Evolutionary conservation across 805 yeast species (phyloP).

Genomic region (Starmerella stigmatis): DNA sequence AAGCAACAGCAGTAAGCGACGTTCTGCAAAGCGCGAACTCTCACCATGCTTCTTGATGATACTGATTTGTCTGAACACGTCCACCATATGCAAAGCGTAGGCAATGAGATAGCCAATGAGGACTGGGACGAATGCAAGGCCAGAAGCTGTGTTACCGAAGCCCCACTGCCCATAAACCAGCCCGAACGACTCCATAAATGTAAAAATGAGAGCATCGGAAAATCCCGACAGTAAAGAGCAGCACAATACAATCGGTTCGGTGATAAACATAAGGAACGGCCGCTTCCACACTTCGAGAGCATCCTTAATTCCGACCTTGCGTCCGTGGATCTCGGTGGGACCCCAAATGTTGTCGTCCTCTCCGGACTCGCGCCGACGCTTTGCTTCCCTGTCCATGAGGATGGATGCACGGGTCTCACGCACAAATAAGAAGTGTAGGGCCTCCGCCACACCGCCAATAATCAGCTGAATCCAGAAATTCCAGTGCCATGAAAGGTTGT

Average conservation of each 20-base stretch:
- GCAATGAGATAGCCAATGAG: conserved; percentile 34
- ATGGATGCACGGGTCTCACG: conserved; percentile 33
- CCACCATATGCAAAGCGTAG: conserved; percentile 32
- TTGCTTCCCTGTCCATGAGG: conserved; percentile 34
- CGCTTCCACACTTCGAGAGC: conserved; percentile 29
- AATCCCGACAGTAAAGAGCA: conserved; percentile 35
- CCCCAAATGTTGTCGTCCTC: conserved; percentile 32
- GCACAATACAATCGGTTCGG: conserved; percentile 35
- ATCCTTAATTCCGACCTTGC: conserved; percentile 3
- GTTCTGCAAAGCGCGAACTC: conserved; percentile 21
- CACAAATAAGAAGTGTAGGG: conserved; percentile 32
- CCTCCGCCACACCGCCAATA: conserved; percentile 40
- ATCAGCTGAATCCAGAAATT: conserved; percentile 48
- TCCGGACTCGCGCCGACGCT: conserved; percentile 32
- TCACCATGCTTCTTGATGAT: conserved; percentile 29
- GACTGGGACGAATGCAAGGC: conserved; percentile 32
- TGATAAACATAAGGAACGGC: conserved; percentile 35
- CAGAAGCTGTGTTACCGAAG: conserved; percentile 29
- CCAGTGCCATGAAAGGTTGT: conserved; percentile 52
- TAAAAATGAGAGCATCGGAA: conserved; percentile 36
- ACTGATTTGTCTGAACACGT: conserved; percentile 30
- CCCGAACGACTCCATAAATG: conserved; percentile 34
- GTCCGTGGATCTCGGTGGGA: conserved; percentile 30
- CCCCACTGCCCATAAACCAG: conserved; percentile 33
- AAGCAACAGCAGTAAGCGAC: conserved; percentile 27